Percentiles rank a stretch among this genome's conserved stretches.
phyloP scores from a whole-genome alignment of 148 eudicot species.

The Dysphania ambrosioides region DNA sequence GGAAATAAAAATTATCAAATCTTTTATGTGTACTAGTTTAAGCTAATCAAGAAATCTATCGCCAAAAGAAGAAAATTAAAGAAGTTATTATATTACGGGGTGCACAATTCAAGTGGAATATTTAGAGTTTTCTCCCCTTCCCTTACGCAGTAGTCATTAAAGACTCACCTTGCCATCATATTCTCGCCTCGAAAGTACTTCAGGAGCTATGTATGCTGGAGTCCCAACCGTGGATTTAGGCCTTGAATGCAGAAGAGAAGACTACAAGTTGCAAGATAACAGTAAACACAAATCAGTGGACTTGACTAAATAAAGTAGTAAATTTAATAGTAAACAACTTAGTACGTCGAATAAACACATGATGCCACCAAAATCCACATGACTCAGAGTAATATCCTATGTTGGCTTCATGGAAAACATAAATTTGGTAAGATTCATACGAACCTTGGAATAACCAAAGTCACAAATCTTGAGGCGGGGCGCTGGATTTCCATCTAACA shows the following conservation, averaged over 20 bases:
- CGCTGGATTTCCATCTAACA: conserved; percentile 72
- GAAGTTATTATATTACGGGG: background rate
- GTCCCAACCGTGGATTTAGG: conserved; percentile 94
- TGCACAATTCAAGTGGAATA: conserved; percentile 14
- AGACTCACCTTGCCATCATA: conserved; percentile 80
- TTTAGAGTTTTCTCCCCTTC: background rate
- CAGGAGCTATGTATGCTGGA: conserved; percentile 87
- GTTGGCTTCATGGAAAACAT: conserved; percentile 6
- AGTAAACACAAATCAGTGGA: conserved; percentile 22
- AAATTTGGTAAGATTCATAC: conserved; percentile 2
- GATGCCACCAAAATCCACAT: conserved; percentile 26
- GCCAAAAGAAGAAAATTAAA: too few relatives aligned
- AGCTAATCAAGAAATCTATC: conserved; percentile 4
- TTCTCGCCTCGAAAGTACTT: conserved; percentile 72
- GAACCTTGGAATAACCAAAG: conserved; percentile 86
- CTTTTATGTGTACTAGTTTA: background rate
- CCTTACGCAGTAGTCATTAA: background rate
- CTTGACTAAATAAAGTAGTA: conserved; percentile 6
- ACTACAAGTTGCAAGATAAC: conserved; percentile 35
- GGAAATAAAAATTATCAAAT: background rate
- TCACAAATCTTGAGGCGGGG: conserved; percentile 88
- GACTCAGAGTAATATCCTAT: background rate
- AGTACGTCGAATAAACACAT: conserved; percentile 23
- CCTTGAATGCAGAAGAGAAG: conserved; percentile 76
- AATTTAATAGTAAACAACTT: background rate